phyloP scores from a whole-genome alignment of 352 stramenopile genomes.

The Plasmopara halstedii region DNA sequence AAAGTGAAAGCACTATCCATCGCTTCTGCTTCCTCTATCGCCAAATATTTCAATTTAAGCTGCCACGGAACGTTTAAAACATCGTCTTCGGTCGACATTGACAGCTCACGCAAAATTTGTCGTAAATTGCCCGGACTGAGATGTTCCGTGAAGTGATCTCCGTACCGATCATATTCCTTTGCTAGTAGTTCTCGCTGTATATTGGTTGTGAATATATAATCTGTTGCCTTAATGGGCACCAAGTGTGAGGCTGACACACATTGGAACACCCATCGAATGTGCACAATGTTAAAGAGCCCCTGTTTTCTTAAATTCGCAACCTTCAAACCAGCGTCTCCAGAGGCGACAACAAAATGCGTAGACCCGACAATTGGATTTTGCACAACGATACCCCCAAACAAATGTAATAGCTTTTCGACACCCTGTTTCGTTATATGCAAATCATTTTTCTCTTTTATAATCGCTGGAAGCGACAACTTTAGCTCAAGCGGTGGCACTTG shows the following conservation, averaged over 20 bases:
- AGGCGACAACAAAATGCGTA: constrained; percentile 60
- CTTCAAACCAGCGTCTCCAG: constrained; percentile 62
- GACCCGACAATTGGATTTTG: constrained; percentile 66
- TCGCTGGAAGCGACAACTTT: constrained; percentile 18
- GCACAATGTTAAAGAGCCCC: constrained; percentile 65
- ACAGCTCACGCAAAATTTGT: constrained; percentile 40
- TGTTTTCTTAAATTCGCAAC: constrained; percentile 77
- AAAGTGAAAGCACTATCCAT: constrained; percentile 68
- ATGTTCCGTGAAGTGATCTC: constrained; percentile 67
- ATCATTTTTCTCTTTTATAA: constrained; percentile 25
- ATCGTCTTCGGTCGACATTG: not conserved
- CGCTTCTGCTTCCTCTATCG: constrained; percentile 54
- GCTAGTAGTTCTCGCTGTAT: constrained; percentile 39
- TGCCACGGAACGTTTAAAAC: constrained; percentile 36
- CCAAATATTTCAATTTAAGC: constrained; percentile 24
- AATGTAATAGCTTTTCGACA: constrained; percentile 69
- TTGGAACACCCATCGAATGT: constrained; percentile 48
- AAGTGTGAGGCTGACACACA: constrained; percentile 33
- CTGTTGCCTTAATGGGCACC: constrained; percentile 34
- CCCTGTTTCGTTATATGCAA: constrained; percentile 52
- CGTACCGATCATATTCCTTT: constrained; percentile 65
- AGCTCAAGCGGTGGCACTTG: constrained; percentile 11
- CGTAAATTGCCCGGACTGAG: constrained; percentile 39
- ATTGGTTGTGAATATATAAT: constrained; percentile 71
- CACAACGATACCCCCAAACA: constrained; percentile 55